A percentile compares a stretch with the other conserved stretches of the same genome.
Conservation (phyloP, 331 rosid genomes). For the Malus hybrid region DNA sequence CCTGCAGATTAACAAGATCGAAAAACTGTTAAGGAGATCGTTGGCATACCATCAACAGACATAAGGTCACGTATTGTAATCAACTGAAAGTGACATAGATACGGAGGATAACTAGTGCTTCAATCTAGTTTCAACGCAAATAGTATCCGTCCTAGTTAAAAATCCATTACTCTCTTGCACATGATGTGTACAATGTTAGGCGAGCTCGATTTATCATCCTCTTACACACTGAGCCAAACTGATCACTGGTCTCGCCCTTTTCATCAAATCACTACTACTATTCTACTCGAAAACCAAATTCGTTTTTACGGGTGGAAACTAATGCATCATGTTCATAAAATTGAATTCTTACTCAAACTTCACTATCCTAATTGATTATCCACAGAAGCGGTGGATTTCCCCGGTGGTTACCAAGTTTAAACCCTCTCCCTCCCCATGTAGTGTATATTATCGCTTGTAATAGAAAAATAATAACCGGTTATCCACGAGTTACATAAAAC, state of each 20-base stretch:
- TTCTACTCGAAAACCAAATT: background rate
- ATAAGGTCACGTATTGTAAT: background rate
- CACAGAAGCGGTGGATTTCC: background rate
- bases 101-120: background rate
- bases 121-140: background rate
- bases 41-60: background rate
- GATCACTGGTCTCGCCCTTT: background rate
- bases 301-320: background rate
- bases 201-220: background rate
- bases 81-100: background rate
- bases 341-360: background rate
- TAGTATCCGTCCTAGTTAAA: background rate
- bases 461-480: no score
- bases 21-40: background rate
- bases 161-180: background rate
- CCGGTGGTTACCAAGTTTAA: no score
- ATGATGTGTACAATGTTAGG: background rate
- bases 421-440: no score
- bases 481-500: no score
- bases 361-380: background rate
- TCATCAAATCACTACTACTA: background rate
- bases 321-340: background rate
- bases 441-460: no score
- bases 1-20: conserved; percentile 31
- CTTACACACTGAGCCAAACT: background rate